These are phyloP conservation scores for Termitomyces sp. DNA, from an alignment of 768 basidiomycete species.

Conservation along the genomic window DNA sequence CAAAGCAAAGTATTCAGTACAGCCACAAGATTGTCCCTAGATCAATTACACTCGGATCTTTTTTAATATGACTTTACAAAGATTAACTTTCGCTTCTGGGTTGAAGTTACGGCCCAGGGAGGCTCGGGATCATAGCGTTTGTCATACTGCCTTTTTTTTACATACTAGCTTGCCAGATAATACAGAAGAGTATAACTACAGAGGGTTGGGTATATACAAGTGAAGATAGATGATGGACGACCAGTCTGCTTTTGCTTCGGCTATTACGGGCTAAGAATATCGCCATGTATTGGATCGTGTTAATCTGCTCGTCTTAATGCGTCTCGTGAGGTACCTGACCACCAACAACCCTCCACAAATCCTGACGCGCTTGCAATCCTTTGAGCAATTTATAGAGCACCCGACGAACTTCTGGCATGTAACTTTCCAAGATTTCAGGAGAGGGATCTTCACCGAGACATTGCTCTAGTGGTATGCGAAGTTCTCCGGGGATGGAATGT, in stretches of 20 bases:
- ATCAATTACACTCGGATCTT: background rate
- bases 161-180: background rate
- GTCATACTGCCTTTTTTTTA: background rate
- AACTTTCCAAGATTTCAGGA: slow-evolving; percentile 63
- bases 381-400: slow-evolving; percentile 81
- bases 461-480: slow-evolving; percentile 61
- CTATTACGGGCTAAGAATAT: background rate
- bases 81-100: background rate
- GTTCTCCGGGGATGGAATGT: slow-evolving; percentile 53
- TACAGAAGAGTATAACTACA: background rate
- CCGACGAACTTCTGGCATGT: slow-evolving; percentile 75
- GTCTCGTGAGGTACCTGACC: slow-evolving; percentile 4
- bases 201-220: background rate
- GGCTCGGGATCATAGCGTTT: too few species aligned
- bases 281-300: background rate
- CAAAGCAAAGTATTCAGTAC: background rate
- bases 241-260: background rate
- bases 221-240: background rate
- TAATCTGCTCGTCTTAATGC: background rate
- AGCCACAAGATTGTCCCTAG: background rate
- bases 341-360: slow-evolving; percentile 29
- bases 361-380: slow-evolving; percentile 78
- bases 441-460: slow-evolving; percentile 76
- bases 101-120: too few species aligned
- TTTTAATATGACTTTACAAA: background rate